Evolutionary conservation across 2,329 filamentous ascomycete genomes (phyloP).

Genomic region (Anthostomella pinea): DNA sequence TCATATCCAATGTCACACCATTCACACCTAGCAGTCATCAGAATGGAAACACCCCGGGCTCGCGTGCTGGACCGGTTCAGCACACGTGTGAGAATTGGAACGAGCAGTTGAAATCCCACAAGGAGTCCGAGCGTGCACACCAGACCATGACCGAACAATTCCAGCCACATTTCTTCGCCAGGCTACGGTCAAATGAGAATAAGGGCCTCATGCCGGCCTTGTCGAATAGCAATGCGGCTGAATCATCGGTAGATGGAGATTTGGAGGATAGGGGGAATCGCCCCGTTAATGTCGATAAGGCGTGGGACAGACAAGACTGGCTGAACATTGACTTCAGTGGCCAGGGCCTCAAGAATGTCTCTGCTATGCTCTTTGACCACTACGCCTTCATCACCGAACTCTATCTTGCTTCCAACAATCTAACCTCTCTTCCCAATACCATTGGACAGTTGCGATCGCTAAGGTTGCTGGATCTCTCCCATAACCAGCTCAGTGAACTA

Average conservation of each 20-base stretch:
- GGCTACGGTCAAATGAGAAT: slow-evolving; percentile 68
- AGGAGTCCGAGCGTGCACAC: slow-evolving; percentile 71
- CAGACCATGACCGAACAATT: slow-evolving; percentile 67
- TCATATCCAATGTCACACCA: slow-evolving; percentile 62
- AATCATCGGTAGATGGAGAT: slow-evolving; percentile 52
- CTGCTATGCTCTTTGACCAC: slow-evolving; percentile 69
- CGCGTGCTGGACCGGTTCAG: slow-evolving; percentile 49
- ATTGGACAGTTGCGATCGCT: slow-evolving; percentile 82
- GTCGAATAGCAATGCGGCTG: slow-evolving; percentile 45
- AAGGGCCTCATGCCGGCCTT: slow-evolving; percentile 60
- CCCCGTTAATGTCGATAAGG: slow-evolving; percentile 64
- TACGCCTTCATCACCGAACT: slow-evolving; percentile 90
- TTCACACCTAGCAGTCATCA: slow-evolving; percentile 54
- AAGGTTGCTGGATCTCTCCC: slow-evolving; percentile 80
- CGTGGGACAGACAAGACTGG: slow-evolving; percentile 77
- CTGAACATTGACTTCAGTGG: slow-evolving; percentile 91
- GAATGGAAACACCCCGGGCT: slow-evolving; percentile 52
- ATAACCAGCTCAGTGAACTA: slow-evolving; percentile 78
- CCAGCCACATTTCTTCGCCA: slow-evolving; percentile 68
- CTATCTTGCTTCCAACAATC: slow-evolving; percentile 90
- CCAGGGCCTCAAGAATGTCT: slow-evolving; percentile 85
- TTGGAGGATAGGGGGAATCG: slow-evolving; percentile 55
- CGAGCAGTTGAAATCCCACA: slow-evolving; percentile 77
- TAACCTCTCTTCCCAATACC: slow-evolving; percentile 72
- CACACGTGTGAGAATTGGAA: slow-evolving; percentile 73